Evolutionary conservation across 75 land plant species (phyloP).

Genomic region (Cryptomeria japonica): DNA sequence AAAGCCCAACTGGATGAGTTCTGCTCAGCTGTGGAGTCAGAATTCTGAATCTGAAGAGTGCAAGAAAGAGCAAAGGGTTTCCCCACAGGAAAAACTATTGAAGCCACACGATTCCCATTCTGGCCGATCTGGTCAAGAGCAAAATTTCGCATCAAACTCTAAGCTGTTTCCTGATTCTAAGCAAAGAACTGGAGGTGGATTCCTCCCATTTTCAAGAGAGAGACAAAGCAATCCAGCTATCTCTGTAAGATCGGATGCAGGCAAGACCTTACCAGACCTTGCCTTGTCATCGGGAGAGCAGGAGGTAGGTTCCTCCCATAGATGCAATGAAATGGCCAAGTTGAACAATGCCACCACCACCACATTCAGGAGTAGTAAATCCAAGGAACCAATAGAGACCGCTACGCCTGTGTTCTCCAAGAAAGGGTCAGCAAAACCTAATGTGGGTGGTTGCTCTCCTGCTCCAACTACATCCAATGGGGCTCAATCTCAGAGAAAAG

Average conservation of each 20-base stretch:
- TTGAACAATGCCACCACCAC: constrained; percentile 3
- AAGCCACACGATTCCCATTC: constrained; percentile 17
- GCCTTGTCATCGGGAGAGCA: constrained; percentile 54
- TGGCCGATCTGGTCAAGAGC: constrained; percentile 18
- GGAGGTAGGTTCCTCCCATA: constrained; percentile 14
- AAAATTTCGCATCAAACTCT: constrained; percentile 28
- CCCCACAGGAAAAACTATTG: constrained; percentile 13
- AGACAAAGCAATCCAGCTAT: constrained; percentile 16
- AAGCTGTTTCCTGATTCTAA: constrained; percentile 55
- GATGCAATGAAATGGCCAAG: neutral
- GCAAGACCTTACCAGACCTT: constrained; percentile 38
- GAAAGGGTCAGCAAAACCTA: neutral
- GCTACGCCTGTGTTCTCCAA: neutral
- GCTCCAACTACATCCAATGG: constrained; percentile 5
- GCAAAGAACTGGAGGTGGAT: constrained; percentile 80
- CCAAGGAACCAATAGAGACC: constrained; percentile 5
- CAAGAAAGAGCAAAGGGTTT: constrained; percentile 11
- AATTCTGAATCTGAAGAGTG: constrained; percentile 20
- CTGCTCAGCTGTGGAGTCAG: constrained; percentile 88
- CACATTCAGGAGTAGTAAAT: neutral
- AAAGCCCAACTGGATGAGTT: constrained; percentile 87
- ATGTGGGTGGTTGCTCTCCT: neutral
- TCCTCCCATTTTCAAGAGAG: constrained; percentile 80
- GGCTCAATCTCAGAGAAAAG: constrained; percentile 64
- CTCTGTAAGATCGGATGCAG: neutral